phyloP scores from a whole-genome alignment of 495 filamentous ascomycete genomes.

The Durotheca rogersii region DNA sequence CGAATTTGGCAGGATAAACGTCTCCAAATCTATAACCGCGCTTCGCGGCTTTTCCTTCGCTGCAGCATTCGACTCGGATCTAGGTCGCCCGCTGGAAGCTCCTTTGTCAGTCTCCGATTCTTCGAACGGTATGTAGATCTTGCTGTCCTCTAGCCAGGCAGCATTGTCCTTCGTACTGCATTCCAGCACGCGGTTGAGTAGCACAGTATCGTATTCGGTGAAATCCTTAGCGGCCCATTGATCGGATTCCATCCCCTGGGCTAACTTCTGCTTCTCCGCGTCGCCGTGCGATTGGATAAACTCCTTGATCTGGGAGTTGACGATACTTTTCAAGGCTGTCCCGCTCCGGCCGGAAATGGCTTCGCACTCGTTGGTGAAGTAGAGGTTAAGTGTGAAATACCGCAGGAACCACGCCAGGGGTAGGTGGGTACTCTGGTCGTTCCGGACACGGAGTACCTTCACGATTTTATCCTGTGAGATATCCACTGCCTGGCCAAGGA shows the following conservation, averaged over 20 bases:
- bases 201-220: slow-evolving; percentile 59
- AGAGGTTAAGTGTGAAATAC: slow-evolving; percentile 89
- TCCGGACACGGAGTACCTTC: slow-evolving; percentile 87
- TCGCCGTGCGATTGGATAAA: slow-evolving; percentile 79
- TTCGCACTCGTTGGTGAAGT: slow-evolving; percentile 97
- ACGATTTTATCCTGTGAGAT: slow-evolving; percentile 89
- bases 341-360: slow-evolving; percentile 89
- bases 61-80: slow-evolving; percentile 51
- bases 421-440: slow-evolving; percentile 76
- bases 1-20: slow-evolving; percentile 82
- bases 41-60: slow-evolving; percentile 66
- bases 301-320: slow-evolving; percentile 88
- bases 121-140: slow-evolving; percentile 64
- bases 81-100: slow-evolving; percentile 31
- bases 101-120: slow-evolving; percentile 39
- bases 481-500: slow-evolving; percentile 93
- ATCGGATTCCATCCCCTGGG: slow-evolving; percentile 84
- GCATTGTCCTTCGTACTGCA: slow-evolving; percentile 78
- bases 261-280: slow-evolving; percentile 72
- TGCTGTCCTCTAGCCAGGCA: slow-evolving; percentile 68
- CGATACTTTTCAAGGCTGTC: slow-evolving; percentile 77
- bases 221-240: slow-evolving; percentile 91
- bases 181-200: slow-evolving; percentile 68
- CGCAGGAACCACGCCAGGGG: slow-evolving; percentile 76
- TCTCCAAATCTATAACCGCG: slow-evolving; percentile 80